Evolutionary conservation across 2,329 filamentous ascomycete species (phyloP).

Genomic region (Hawksworthiomyces lignivorus): DNA sequence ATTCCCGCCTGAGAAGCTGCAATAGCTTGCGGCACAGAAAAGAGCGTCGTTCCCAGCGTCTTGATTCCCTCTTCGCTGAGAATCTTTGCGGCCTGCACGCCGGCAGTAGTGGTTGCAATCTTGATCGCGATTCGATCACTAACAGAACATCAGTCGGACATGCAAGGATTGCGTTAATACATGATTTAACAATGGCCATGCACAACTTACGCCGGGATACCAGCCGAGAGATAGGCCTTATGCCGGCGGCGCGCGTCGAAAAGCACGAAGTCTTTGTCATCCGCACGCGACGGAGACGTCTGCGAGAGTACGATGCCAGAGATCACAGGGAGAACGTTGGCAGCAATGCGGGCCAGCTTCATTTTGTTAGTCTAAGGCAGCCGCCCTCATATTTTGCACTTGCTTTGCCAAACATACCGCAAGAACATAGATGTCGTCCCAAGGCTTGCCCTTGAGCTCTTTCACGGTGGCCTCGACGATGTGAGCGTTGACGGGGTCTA

Average conservation of each 20-base stretch:
- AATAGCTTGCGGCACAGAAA: neutral
- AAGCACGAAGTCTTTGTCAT: neutral
- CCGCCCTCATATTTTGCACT: too few species aligned
- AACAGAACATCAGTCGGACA: too few species aligned
- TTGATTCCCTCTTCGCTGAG: neutral
- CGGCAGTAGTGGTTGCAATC: neutral
- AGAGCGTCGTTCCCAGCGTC: neutral
- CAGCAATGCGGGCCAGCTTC: slow-evolving; percentile 1
- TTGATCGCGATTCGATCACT: neutral
- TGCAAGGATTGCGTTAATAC: too few species aligned
- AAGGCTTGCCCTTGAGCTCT: slow-evolving; percentile 3
- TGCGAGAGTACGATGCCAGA: neutral
- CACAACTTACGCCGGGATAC: neutral
- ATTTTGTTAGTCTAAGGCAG: too few species aligned
- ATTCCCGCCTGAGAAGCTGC: slow-evolving; percentile 1
- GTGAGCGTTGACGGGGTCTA: neutral
- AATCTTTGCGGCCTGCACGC: neutral
- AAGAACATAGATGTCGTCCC: slow-evolving; percentile 3
- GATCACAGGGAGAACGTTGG: neutral
- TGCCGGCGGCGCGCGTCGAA: neutral
- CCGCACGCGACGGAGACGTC: neutral
- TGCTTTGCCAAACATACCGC: neutral
- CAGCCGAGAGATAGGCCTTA: neutral
- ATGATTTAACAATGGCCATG: too few species aligned
- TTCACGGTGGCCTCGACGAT: slow-evolving; percentile 1